These are phyloP conservation scores for Paramecium octaurelia DNA, from an alignment of 73 alveolate genomes.

Conservation along the genomic window DNA sequence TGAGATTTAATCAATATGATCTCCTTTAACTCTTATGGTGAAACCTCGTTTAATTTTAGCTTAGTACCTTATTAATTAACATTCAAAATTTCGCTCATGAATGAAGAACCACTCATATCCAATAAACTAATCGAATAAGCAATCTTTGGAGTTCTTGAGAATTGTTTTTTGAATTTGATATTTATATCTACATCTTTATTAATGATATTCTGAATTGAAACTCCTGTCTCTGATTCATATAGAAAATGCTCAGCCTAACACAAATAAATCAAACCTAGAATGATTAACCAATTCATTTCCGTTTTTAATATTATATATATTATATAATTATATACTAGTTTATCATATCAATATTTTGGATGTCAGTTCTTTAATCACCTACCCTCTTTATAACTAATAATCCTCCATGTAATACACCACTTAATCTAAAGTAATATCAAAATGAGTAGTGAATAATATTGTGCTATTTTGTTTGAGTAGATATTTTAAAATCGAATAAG, in stretches of 20 bases:
- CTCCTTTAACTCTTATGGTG: constrained; percentile 8
- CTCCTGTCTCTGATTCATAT: constrained; percentile 30
- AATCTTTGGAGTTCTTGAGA: not conserved
- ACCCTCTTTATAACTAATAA: not conserved
- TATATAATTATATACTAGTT: not conserved
- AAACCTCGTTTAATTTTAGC: not conserved
- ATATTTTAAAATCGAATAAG: constrained; percentile 25
- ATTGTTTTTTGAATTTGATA: constrained; percentile 17
- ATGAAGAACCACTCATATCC: constrained; percentile 17
- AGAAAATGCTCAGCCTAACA: constrained; percentile 11
- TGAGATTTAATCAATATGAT: constrained; percentile 9
- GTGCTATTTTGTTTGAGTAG: not conserved
- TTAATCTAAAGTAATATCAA: not conserved
- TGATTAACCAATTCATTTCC: not conserved
- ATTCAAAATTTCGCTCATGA: constrained; percentile 32
- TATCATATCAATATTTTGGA: not conserved
- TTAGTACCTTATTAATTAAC: not conserved
- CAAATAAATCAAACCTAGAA: not conserved
- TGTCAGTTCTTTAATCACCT: not conserved
- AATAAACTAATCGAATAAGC: not conserved
- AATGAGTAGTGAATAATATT: constrained; percentile 17
- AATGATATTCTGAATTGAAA: not conserved
- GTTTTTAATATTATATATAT: not conserved
- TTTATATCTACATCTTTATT: not conserved
- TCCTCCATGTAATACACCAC: not conserved